These are phyloP conservation scores for Penicillium capsulatum DNA, from an alignment of 2,329 filamentous ascomycete genomes.

Conservation along the genomic window DNA sequence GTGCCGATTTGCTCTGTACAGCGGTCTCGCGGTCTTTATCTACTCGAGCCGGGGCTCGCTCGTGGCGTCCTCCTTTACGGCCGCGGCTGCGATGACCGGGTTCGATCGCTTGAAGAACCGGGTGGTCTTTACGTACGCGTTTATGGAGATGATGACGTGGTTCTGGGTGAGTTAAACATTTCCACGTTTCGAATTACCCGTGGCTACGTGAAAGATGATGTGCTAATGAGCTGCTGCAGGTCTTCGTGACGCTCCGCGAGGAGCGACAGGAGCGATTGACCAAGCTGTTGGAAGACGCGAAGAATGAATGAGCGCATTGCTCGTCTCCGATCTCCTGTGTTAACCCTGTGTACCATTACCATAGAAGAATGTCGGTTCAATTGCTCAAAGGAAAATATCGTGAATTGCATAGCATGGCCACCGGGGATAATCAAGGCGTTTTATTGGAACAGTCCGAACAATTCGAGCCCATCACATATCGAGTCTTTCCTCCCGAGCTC, in stretches of 20 bases:
- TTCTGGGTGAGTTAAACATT: conserved; percentile 63
- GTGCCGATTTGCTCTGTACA: conserved; percentile 35
- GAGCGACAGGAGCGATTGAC: conserved; percentile 33
- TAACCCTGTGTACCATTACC: conserved; percentile 2
- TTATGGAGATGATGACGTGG: conserved; percentile 79
- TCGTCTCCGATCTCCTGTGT: background rate
- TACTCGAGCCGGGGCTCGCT: conserved; percentile 29
- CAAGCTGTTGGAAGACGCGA: conserved; percentile 19
- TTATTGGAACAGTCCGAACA: no score
- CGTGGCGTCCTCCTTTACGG: conserved; percentile 18
- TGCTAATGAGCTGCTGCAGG: conserved; percentile 18
- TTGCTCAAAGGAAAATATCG: background rate
- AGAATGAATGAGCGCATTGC: conserved; percentile 1
- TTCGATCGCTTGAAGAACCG: conserved; percentile 74
- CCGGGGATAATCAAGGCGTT: background rate
- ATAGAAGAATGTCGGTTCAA: conserved; percentile 2
- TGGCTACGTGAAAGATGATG: background rate
- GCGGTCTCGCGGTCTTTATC: conserved; percentile 36
- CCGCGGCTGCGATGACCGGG: conserved; percentile 30
- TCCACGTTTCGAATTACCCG: no score
- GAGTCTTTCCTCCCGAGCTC: no score
- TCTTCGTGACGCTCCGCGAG: conserved; percentile 34
- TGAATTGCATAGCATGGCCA: background rate
- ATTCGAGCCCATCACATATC: no score
- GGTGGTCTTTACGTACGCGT: conserved; percentile 77